Evolutionary conservation across 495 filamentous ascomycete genomes (phyloP), one percentile per base, ranked within the genome.

Genomic region (Lasiosphaeria ovina): DNA sequence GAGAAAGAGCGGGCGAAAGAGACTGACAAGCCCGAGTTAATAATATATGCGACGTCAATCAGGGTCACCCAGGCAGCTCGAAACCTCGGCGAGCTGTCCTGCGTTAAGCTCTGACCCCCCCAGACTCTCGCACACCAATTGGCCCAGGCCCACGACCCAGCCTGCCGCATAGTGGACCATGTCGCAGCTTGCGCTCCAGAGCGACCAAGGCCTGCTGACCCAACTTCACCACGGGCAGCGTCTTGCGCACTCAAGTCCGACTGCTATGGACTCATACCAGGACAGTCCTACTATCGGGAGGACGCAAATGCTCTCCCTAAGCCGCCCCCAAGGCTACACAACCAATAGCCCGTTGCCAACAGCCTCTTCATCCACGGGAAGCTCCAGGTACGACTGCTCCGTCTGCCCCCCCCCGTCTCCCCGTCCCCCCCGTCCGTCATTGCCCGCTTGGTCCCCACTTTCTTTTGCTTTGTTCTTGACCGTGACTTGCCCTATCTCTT

Each of bases 41-140:
- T 62, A 68, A 65, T 73, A 65, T 66, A 78, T 80, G 77, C 77
- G 72, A 77, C 77, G 74, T 69, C 69, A 73, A 77, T 77, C 72
- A 75, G 78, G 77, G 75, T 73, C 70, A 63, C 71, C 69, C 66
- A 71, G 71, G 74, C 72, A 73, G 72, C 72, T 79, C 76, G 76
- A 80, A 78, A 76, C 73, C 65, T 49, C 67, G 34, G 72, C 68
- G 73, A 71, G 72, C 59, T 69, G 65, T 70, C 69, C 66, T 73
- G 70, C 62, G 62, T 69, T 65, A 66, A 72, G 73, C 69, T 70
- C 69, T 69, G 73, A 69, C 69, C 66, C 47, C 54, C 47, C 57
- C 63, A 48, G 42, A 31, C 35, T 34, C 51, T 14, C 16, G 44
- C 12, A 47, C 12, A 65, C 60, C 61, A 64, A 72, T 67, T 71